These are phyloP conservation scores for Pleurozium schreberi DNA, from an alignment of 225 moss, liverwort and hornwort species.

Conservation along the genomic window DNA sequence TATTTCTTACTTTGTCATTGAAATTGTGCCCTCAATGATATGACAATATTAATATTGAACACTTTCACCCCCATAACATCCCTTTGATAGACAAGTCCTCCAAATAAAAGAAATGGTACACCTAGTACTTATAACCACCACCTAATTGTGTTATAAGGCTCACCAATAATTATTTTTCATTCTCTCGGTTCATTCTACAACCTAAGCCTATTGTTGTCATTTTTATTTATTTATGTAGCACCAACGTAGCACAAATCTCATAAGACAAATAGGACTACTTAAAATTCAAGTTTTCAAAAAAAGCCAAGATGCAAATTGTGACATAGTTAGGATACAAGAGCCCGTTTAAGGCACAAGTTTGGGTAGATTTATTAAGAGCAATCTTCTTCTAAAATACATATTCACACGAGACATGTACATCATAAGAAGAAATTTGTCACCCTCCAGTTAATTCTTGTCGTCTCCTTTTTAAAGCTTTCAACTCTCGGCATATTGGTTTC, in stretches of 20 bases:
- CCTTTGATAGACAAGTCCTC: neutral
- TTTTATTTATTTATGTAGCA: neutral
- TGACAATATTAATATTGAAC: neutral
- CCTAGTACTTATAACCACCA: fast-evolving
- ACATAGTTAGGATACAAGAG: fast-evolving
- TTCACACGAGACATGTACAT: fast-evolving
- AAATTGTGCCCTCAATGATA: neutral
- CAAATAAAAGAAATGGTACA: neutral
- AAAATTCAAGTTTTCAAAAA: neutral
- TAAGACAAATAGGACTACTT: fast-evolving
- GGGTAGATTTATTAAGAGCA: fast-evolving
- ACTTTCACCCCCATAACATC: neutral
- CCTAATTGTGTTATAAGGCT: neutral
- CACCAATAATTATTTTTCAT: neutral
- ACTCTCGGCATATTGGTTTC: too few relatives aligned
- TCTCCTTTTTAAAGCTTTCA: too few relatives aligned
- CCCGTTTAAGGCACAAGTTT: neutral
- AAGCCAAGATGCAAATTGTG: fast-evolving
- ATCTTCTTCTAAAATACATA: neutral
- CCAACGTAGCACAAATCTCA: neutral
- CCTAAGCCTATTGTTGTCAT: too few relatives aligned
- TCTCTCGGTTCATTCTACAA: too few relatives aligned
- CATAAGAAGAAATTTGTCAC: neutral
- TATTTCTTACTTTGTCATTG: neutral
- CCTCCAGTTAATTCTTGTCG: too few relatives aligned